These are phyloP conservation scores for Fusarium tanahbumbuense DNA, from an alignment of 2,329 filamentous ascomycete genomes.

Conservation along the genomic window DNA sequence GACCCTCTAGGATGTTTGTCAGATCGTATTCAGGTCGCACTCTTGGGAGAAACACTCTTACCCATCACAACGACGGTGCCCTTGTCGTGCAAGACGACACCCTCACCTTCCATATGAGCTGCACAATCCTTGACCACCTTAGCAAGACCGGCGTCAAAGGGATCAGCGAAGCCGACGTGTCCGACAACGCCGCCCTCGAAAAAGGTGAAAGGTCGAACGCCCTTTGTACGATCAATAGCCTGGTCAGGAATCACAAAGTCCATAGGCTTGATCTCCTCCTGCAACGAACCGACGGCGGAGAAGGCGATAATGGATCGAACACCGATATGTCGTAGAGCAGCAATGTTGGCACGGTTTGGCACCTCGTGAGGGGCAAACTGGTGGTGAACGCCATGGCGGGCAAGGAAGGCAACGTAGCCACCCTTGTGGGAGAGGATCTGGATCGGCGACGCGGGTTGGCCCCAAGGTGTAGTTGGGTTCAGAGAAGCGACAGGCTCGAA, in stretches of 20 bases:
- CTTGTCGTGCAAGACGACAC: slow-evolving; percentile 83
- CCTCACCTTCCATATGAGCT: slow-evolving; percentile 80
- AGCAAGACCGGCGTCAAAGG: slow-evolving; percentile 85
- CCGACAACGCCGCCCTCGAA: slow-evolving; percentile 93
- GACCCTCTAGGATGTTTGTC: slow-evolving; percentile 75
- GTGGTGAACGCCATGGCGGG: slow-evolving; percentile 90
- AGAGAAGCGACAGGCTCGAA: slow-evolving; percentile 87
- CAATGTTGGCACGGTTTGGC: slow-evolving; percentile 94
- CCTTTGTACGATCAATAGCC: slow-evolving; percentile 97
- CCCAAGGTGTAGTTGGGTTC: slow-evolving; percentile 87
- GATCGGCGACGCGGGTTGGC: slow-evolving; percentile 78
- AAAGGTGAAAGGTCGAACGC: slow-evolving; percentile 92
- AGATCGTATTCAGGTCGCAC: slow-evolving; percentile 33
- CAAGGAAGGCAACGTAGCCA: slow-evolving; percentile 89
- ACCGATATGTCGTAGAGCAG: slow-evolving; percentile 91
- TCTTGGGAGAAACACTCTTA: slow-evolving; percentile 49
- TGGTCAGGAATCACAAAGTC: slow-evolving; percentile 98
- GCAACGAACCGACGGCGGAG: slow-evolving; percentile 91
- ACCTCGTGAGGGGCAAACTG: slow-evolving; percentile 94
- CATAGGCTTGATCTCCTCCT: slow-evolving; percentile 91
- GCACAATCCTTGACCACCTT: slow-evolving; percentile 83
- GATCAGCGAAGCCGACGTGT: slow-evolving; percentile 95
- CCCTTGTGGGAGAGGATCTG: slow-evolving; percentile 88
- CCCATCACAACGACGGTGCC: slow-evolving; percentile 94
- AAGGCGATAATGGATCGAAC: slow-evolving; percentile 94